Evolutionary conservation across 139 green algal species (phyloP).

Genomic region (Chlamydomonas sphaeroides): DNA sequence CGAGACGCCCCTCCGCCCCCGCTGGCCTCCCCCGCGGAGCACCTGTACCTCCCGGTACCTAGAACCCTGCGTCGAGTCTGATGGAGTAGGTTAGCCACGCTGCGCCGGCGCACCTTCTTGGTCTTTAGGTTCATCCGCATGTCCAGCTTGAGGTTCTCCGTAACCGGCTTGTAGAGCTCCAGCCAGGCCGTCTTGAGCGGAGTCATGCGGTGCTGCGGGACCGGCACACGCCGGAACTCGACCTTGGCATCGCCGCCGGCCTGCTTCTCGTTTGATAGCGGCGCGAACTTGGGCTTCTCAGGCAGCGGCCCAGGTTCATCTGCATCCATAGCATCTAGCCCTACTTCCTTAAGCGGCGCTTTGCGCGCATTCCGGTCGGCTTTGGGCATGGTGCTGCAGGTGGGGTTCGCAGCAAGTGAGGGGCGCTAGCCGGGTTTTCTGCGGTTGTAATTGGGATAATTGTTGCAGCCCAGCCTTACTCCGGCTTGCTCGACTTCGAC

Average conservation of each 20-base stretch:
- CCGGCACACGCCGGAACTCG: conserved; percentile 64
- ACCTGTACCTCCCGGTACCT: too few species aligned
- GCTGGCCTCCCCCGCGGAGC: too few species aligned
- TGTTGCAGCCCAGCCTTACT: too few species aligned
- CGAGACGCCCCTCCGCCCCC: too few species aligned
- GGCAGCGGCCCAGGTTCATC: conserved; percentile 1
- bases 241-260: conserved; percentile 35
- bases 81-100: too few species aligned
- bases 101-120: conserved; percentile 85
- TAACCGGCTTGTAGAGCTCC: conserved; percentile 95
- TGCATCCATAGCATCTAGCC: conserved; percentile 10
- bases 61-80: too few species aligned
- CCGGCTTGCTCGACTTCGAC: too few species aligned
- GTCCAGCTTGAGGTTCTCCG: conserved; percentile 97
- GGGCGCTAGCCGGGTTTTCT: too few species aligned
- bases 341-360: conserved; percentile 27
- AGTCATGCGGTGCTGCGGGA: conserved; percentile 95
- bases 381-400: conserved; percentile 37
- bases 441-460: too few species aligned
- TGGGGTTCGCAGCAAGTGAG: too few species aligned
- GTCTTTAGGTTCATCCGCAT: conserved; percentile 99
- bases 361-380: conserved; percentile 29
- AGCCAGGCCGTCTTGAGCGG: conserved; percentile 97
- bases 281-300: conserved; percentile 37
- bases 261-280: background rate